Base-by-base conservation (phyloP, 192 early-diverging fungal genomes). In the Coemansia sp. region DNA sequence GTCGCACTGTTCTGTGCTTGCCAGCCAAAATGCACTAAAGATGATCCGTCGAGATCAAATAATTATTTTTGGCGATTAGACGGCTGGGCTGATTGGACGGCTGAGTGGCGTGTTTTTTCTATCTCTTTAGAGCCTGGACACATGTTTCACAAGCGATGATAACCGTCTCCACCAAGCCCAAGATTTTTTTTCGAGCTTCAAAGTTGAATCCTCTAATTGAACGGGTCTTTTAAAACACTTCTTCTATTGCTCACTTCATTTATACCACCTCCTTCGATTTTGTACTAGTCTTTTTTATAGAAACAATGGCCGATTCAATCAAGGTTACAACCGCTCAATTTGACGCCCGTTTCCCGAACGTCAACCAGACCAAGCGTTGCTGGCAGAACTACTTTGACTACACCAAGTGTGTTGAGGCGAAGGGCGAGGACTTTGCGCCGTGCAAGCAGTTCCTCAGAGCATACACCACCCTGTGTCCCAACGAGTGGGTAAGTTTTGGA, bases 341-440 rank as follows among this genome's bases (percentile, higher is more conserved):
- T 54, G 83, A 85, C 61, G 79, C 83, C 32, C 86, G 89, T 71
- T 99, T 99, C 90, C 96, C 96, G 69, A 99, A 99, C 91, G 89
- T 89, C 76, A 97, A 99, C 87, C 95, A 99, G 89, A 96, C 93
- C 72, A 96, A 94, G 89, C 91, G 93, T 90, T 99, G 97, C 90
- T 96, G 95, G 94, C 97, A 99, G 88, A 94, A 96, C 89, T 99
- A 96, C 84, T 89, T 89, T 61, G 97, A 99, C 84, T 96, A 93
- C 81, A 85, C 84, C 85, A 88, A 89, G 83, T 99, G 97, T 76
- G 87, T 95, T 36, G 85, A 86, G 54, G 92, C 90, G 68, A 95
- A 94, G 89, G 97, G 97, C 74, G 95, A 97, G 83, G 95, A 97
- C 67, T 98, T 87, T 73, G 84, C 89, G 45, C 92, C 93, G 31